Evolutionary conservation across 2,329 filamentous ascomycete genomes (phyloP), one percentile per base, ranked within the genome.

Genomic region (Rasamsonia emersonii): DNA sequence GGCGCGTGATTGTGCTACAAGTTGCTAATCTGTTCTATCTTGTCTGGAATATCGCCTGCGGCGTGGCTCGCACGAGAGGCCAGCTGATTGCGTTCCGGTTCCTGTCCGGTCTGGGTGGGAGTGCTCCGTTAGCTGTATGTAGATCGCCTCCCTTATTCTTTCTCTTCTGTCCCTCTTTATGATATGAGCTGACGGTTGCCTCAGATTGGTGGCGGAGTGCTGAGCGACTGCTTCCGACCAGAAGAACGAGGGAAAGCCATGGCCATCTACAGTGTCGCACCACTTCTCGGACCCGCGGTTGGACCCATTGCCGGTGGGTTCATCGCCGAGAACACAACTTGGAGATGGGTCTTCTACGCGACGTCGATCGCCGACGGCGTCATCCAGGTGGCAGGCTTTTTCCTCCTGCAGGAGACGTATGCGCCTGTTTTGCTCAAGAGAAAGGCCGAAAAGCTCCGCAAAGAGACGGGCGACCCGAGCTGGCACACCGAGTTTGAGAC

Each of bases 291-390:
- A 0, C 75, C 76, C 3, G 71, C 71, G 0, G 59, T 79, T 11
- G 77, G 75, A 0, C 77, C 77, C 1, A 71, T 80, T 2, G 65
- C 67, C 1, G 76, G 75, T 9, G 75, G 71, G 0, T 79, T 74
- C 45, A 75, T 83, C 15, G 66, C 75, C 0, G 59, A 79, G 44
- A 39, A 71, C 62, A 73, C 69, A 5, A 75, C 70, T 1, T 86
- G 82, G 82, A 69, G 79, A 23, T 86, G 81, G 81, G 72, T 75
- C 5, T 86, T 85, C 59, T 82, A 72, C 58, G 65, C 74, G 0
- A 80, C 77, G 1, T 73, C 75, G 1, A 78, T 84, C 35, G 63
- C 64, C 15, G 74, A 76, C 35, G 78, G 65, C 2, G 37, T 73
- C 9, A 71, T 85, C 30, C 77, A 82, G 49, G 37, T 69, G 8